A percentile compares a stretch with the other conserved stretches of the same genome.
These are phyloP conservation scores for Lippia alba DNA, from an alignment of 305 asterid genomes.

Conservation along the genomic window DNA sequence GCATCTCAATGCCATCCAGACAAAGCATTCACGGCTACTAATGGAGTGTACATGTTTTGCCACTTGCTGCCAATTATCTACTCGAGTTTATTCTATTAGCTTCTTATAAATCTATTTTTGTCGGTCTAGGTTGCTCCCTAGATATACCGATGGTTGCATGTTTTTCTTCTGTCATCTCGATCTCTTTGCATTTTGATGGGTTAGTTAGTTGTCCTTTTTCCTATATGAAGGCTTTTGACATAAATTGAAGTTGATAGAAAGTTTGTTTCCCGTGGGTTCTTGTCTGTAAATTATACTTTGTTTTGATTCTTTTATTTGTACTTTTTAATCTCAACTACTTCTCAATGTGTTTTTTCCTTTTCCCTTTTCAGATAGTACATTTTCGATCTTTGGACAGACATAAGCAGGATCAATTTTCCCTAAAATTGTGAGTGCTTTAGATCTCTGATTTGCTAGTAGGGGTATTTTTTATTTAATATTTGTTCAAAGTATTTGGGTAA, in stretches of 20 bases:
- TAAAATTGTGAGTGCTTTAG: conserved; percentile 80
- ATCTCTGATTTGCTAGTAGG: conserved; percentile 36
- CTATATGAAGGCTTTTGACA: conserved; percentile 1
- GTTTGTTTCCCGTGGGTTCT: not conserved
- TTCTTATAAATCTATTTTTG: not conserved
- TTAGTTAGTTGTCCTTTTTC: conserved; percentile 7
- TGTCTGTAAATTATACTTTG: not conserved
- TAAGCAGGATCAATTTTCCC: conserved; percentile 92
- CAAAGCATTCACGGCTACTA: not conserved
- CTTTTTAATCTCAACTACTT: conserved; percentile 46
- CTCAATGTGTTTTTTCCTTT: conserved; percentile 31
- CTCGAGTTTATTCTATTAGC: not conserved
- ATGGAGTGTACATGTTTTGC: not conserved
- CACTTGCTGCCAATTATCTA: conserved; percentile 16
- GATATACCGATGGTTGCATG: no score
- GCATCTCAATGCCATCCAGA: conserved; percentile 20
- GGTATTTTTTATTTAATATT: conserved; percentile 37
- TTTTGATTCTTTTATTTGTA: not conserved
- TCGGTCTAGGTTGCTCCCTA: no score
- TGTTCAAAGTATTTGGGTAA: not conserved
- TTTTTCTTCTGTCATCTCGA: conserved; percentile 1
- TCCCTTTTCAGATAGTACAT: conserved; percentile 76
- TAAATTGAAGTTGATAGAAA: not conserved
- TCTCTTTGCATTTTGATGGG: conserved; percentile 16
- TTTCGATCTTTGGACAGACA: conserved; percentile 92